phyloP scores from a whole-genome alignment of 495 filamentous ascomycete species.

The Trichoderma erinaceum region DNA sequence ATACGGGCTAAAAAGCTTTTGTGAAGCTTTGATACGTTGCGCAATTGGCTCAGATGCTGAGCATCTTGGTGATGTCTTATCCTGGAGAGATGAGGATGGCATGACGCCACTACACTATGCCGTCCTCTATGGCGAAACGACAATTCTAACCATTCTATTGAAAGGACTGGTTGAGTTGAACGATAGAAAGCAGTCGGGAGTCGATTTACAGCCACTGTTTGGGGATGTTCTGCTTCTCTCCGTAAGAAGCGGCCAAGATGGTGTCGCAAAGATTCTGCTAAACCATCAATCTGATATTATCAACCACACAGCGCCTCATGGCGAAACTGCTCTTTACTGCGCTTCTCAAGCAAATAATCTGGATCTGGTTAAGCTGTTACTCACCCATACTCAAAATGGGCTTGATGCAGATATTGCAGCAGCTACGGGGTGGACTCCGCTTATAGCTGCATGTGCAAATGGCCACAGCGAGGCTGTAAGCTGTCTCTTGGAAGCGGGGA shows the following conservation, averaged over 20 bases:
- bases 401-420: not conserved
- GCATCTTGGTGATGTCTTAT: not conserved
- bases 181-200: not conserved
- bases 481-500: conserved; percentile 50
- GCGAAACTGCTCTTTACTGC: not conserved
- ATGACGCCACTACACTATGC: not conserved
- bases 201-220: not conserved
- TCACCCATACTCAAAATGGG: not conserved
- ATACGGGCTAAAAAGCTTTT: not conserved
- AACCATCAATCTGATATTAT: not conserved
- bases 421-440: conserved; percentile 61
- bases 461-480: conserved; percentile 51
- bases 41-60: not conserved
- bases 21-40: not conserved
- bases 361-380: not conserved
- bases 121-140: not conserved
- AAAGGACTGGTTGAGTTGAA: not conserved
- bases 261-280: not conserved
- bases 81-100: not conserved
- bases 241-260: not conserved
- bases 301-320: not conserved
- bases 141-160: not conserved
- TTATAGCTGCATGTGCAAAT: conserved; percentile 70
- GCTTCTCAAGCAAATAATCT: not conserved
- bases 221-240: not conserved